phyloP scores from a whole-genome alignment of 2,329 filamentous ascomycete species.

The Diaporthe aspalathi region DNA sequence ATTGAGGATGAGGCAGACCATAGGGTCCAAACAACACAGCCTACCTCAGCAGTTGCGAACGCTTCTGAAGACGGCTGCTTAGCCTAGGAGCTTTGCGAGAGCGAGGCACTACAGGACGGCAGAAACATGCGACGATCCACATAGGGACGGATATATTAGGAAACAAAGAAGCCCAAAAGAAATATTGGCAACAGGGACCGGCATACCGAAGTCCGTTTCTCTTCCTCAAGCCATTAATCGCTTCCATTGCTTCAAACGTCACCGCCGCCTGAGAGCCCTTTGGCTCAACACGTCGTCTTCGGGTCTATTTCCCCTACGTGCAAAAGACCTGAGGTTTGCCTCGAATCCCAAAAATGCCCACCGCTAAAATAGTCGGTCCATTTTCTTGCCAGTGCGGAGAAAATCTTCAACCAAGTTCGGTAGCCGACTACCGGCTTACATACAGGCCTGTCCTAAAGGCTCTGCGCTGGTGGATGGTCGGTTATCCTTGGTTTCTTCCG shows the following conservation, averaged over 20 bases:
- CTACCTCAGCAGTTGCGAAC: neutral
- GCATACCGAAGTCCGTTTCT: neutral
- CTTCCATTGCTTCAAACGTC: neutral
- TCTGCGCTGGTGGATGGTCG: neutral
- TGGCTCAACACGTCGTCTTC: neutral
- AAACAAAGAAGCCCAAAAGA: constrained; percentile 3
- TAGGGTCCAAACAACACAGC: neutral
- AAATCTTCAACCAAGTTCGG: neutral
- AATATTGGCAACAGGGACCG: neutral
- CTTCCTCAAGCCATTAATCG: constrained; percentile 8
- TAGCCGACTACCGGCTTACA: too few relatives aligned
- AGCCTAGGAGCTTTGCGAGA: neutral
- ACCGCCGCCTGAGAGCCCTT: neutral
- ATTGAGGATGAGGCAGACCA: neutral
- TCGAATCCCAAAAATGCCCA: neutral
- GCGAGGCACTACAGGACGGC: neutral
- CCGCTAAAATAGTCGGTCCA: neutral
- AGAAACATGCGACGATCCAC: neutral
- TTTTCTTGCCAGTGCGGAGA: neutral
- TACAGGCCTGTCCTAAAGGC: neutral
- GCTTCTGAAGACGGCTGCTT: neutral
- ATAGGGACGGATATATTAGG: neutral
- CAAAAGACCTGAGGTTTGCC: neutral
- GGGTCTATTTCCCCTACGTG: neutral
- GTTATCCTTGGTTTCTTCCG: neutral